Percentiles rank a stretch among this genome's conserved stretches.
phyloP scores from a whole-genome alignment of 2,329 filamentous ascomycete species.

The Pseudonectria foliicola region DNA sequence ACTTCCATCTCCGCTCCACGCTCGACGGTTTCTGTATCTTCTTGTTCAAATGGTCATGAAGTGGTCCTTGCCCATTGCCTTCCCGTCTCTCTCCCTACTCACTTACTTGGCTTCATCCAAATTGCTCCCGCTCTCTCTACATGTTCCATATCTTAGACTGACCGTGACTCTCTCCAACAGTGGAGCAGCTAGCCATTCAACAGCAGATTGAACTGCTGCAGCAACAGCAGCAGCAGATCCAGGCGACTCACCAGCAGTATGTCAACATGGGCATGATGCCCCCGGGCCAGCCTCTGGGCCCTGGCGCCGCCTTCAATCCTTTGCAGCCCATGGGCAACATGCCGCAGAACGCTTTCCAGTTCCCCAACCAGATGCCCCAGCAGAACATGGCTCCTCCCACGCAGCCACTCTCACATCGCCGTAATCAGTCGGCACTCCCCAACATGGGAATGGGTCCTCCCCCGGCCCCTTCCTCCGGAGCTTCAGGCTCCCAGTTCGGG shows the following conservation, averaged over 20 bases:
- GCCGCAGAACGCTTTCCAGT: slow-evolving; percentile 80
- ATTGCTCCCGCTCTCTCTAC: background rate
- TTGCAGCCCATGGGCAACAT: slow-evolving; percentile 76
- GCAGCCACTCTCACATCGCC: slow-evolving; percentile 81
- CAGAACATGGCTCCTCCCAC: slow-evolving; percentile 70
- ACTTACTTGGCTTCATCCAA: background rate
- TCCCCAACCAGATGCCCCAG: slow-evolving; percentile 69
- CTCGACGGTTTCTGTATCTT: background rate
- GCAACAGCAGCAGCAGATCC: slow-evolving; percentile 96
- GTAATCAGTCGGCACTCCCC: slow-evolving; percentile 94
- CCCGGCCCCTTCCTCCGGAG: slow-evolving; percentile 85
- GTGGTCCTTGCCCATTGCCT: slow-evolving; percentile 2
- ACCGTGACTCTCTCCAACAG: slow-evolving; percentile 36
- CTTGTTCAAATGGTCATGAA: slow-evolving; percentile 1
- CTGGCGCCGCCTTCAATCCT: slow-evolving; percentile 65
- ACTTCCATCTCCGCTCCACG: background rate
- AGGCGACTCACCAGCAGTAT: slow-evolving; percentile 94
- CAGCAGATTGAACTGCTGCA: slow-evolving; percentile 97
- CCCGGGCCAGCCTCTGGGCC: slow-evolving; percentile 67
- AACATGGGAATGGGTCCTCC: slow-evolving; percentile 85
- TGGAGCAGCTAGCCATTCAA: slow-evolving; percentile 96
- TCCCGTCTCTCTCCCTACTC: background rate
- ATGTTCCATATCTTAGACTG: background rate
- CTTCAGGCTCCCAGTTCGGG: slow-evolving; percentile 70
- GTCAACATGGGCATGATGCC: slow-evolving; percentile 95